Evolutionary conservation across 148 eudicot species (phyloP).

Genomic region (Fagopyrum homotropicum): DNA sequence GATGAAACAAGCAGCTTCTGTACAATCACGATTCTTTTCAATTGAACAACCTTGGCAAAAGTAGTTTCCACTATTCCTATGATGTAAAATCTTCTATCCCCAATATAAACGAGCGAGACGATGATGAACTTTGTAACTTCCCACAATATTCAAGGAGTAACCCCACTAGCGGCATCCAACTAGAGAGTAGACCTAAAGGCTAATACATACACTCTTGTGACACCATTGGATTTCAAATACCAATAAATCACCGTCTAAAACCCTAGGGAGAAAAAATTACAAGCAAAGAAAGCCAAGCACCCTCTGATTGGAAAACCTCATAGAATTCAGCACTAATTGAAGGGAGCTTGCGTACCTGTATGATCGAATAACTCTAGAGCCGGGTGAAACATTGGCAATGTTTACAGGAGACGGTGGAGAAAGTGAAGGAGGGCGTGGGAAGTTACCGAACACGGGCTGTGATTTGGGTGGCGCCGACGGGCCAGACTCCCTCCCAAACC

Average conservation of each 20-base stretch:
- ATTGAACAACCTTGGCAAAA: background rate
- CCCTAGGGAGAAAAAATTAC: background rate
- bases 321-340: background rate
- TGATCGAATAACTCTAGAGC: background rate
- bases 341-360: background rate
- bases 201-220: background rate
- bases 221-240: background rate
- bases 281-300: background rate
- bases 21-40: background rate
- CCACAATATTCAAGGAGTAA: background rate
- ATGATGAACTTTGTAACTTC: background rate
- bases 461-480: conserved; percentile 18
- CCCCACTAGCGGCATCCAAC: background rate
- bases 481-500: conserved; percentile 30
- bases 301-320: background rate
- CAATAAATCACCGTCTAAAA: background rate
- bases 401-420: background rate
- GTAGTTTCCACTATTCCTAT: background rate
- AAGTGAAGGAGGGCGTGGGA: conserved; percentile 19
- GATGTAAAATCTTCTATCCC: background rate
- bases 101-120: background rate
- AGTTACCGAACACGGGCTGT: conserved; percentile 21
- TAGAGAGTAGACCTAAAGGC: background rate
- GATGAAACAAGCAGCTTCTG: background rate
- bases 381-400: background rate